These are phyloP conservation scores for Sclerotinia trifoliorum DNA, from an alignment of 2,329 filamentous ascomycete genomes.

Conservation along the genomic window DNA sequence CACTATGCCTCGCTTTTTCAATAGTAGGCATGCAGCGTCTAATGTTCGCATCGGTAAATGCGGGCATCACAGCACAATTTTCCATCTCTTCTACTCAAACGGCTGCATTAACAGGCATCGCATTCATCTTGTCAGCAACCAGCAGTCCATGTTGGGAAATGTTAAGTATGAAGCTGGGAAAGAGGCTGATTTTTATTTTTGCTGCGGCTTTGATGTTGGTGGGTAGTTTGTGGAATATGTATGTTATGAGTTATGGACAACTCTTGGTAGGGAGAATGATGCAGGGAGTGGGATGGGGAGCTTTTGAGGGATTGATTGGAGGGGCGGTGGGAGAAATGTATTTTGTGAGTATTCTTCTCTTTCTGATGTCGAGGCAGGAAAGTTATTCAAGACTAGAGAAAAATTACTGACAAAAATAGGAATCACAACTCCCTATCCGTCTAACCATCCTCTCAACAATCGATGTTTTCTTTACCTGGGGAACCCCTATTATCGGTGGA, in stretches of 20 bases:
- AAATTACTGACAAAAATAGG: not conserved
- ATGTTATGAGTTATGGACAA: conserved; percentile 45
- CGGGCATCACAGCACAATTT: conserved; percentile 46
- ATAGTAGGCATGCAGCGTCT: conserved; percentile 55
- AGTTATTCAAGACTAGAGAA: not conserved
- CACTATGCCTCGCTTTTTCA: conserved; percentile 49
- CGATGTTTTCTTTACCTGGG: conserved; percentile 48
- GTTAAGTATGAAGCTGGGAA: conserved; percentile 50
- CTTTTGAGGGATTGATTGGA: conserved; percentile 54
- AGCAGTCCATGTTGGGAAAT: conserved; percentile 47
- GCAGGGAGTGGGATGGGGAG: conserved; percentile 59
- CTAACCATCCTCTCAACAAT: not conserved
- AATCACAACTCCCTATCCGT: conserved; percentile 35
- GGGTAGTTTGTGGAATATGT: conserved; percentile 52
- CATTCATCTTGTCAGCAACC: conserved; percentile 51
- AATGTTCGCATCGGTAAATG: conserved; percentile 50
- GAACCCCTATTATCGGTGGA: conserved; percentile 54
- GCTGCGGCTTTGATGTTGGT: conserved; percentile 49
- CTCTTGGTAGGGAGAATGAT: conserved; percentile 54
- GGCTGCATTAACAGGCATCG: conserved; percentile 52
- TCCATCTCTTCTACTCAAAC: conserved; percentile 49
- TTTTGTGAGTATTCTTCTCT: conserved; percentile 47
- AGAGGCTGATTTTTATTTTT: conserved; percentile 52
- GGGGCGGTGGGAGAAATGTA: conserved; percentile 56
- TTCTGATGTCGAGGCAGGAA: not conserved